A percentile compares a stretch with the other conserved stretches of the same genome.
phyloP scores from a whole-genome alignment of 768 basidiomycete genomes.

The Suillus alpinus region DNA sequence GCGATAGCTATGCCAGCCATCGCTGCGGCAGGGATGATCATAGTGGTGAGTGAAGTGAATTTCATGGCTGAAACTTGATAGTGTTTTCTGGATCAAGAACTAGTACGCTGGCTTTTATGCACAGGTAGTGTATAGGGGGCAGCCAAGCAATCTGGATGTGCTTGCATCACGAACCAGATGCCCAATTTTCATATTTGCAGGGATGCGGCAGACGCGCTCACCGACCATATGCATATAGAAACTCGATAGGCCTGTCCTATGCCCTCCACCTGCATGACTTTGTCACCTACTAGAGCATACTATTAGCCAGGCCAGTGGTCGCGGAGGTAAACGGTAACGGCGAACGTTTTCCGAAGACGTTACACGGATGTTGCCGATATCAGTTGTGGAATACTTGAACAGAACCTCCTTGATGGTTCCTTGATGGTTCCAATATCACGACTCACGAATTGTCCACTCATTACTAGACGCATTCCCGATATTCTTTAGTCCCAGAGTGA shows the following conservation, averaged over 20 bases:
- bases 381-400: neutral
- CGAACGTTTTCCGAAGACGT: neutral
- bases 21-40: too few species aligned
- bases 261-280: neutral
- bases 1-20: too few species aligned
- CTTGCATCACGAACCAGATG: neutral
- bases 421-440: too few species aligned
- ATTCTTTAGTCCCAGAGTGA: too few species aligned
- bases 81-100: too few species aligned
- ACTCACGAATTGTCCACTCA: too few species aligned
- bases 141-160: neutral
- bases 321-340: neutral
- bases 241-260: neutral
- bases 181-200: neutral
- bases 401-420: too few species aligned
- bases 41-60: too few species aligned
- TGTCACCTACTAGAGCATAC: neutral
- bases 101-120: too few species aligned
- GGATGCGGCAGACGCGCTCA: neutral
- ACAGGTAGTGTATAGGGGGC: neutral
- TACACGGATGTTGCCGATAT: neutral
- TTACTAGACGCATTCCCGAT: too few species aligned
- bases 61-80: too few species aligned
- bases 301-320: neutral
- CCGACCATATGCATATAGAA: neutral